Base-by-base conservation (phyloP, 306 rosid species). In the Quercus mongolica region DNA sequence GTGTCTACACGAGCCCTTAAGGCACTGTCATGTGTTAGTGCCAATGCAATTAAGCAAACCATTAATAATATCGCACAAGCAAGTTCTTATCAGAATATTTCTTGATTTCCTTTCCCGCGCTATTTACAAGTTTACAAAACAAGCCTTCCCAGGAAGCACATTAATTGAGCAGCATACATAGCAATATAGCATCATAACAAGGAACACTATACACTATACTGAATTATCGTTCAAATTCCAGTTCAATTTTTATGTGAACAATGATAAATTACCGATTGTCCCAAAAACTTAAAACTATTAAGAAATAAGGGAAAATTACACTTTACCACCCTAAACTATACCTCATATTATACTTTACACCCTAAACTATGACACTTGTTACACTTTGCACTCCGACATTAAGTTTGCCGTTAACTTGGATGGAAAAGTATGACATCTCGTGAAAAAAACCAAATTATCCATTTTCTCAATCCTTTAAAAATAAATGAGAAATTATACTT, bases 131-230 rank as follows among this genome's bases (percentile, higher is more conserved):
- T 31, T 31, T 31, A 65, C 14, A 21, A 18, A 65, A 15, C 28
- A 58, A 58, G 64, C 64, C 21, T 49, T 7, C 51, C 19, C 4
- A 10, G 21, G 69, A 76, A 63, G 28, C 71, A 49, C 49, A 62
- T 26, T 57, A 38, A 7, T 38, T 7, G 25, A 19, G 46, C 25
- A 46, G 20, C 25, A 15, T 3, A 7, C 2, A 63, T 6, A 26
- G 73, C n/a, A 69, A 38, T 38, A 38, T 38, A 38, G 46, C 46
- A 38, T 49, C 73, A 76, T 56, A 63, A 63, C 56, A 76, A 63
- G 57, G 79, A 4, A 25, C 35, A 59, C 30, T 56, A 63, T 3
- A 59, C 11, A 7, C 44, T 2, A 7, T 38, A 38, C 46, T 28
- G 51, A 44, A 28, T 76, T 44, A 68, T 31, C 25, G 49, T 61